phyloP scores from a whole-genome alignment of 768 basidiomycete genomes.

The Stropharia rugosoannulata region DNA sequence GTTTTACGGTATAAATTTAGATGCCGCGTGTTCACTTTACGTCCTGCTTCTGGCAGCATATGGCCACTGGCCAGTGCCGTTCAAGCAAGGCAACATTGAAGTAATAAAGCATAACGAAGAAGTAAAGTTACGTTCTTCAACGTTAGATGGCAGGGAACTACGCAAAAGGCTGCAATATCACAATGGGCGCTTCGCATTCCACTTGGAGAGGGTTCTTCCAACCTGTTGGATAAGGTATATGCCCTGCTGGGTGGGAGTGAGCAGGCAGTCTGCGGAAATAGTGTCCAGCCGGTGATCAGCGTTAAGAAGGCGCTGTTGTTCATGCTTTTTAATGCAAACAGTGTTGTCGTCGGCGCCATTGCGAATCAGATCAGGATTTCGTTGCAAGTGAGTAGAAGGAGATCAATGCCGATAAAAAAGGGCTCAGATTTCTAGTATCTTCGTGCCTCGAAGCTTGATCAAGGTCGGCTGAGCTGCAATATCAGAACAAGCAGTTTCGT shows the following conservation, averaged over 20 bases:
- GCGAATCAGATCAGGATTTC: constrained; percentile 14
- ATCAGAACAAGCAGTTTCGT: not conserved
- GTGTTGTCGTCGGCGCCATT: not conserved
- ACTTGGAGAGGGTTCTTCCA: no score
- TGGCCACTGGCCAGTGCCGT: no score
- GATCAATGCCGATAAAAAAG: constrained; percentile 20
- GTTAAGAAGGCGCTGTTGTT: constrained; percentile 2
- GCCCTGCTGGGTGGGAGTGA: not conserved
- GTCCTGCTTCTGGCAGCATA: no score
- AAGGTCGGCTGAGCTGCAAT: not conserved
- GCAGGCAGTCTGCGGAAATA: not conserved
- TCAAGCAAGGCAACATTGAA: no score
- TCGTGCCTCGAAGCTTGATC: constrained; percentile 3
- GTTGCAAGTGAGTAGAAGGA: constrained; percentile 5
- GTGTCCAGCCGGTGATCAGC: constrained; percentile 1
- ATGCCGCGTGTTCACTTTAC: no score
- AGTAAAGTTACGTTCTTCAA: no score
- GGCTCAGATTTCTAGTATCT: constrained; percentile 7
- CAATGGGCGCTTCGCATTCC: no score
- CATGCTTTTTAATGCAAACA: not conserved
- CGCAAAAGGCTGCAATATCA: no score
- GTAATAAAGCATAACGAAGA: no score
- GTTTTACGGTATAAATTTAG: no score
- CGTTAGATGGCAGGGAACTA: no score
- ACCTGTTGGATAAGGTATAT: no score